phyloP scores from a whole-genome alignment of 1,284 basidiomycete genomes.

The Tetrapyrgos nigripes region DNA sequence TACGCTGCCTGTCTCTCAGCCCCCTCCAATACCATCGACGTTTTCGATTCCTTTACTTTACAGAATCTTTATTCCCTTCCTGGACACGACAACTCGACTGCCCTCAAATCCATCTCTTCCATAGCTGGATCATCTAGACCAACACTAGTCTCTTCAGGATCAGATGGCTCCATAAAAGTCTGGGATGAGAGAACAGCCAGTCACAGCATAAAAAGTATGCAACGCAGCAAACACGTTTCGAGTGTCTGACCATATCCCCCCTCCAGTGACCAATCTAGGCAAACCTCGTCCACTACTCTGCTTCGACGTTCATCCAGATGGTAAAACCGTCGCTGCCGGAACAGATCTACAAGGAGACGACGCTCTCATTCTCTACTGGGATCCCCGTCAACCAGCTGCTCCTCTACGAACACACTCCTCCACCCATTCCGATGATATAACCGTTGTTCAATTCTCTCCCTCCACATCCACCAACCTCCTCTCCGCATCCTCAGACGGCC shows the following conservation, averaged over 20 bases:
- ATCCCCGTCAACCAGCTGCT: constrained; percentile 56
- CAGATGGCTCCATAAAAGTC: constrained; percentile 66
- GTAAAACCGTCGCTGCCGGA: constrained; percentile 71
- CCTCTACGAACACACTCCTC: constrained; percentile 59
- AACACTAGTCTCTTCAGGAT: constrained; percentile 65
- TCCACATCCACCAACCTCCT: constrained; percentile 52
- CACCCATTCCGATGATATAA: constrained; percentile 83
- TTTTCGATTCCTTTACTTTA: constrained; percentile 66
- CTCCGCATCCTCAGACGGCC: constrained; percentile 76
- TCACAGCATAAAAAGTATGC: constrained; percentile 65
- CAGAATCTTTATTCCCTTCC: constrained; percentile 46
- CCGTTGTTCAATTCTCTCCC: constrained; percentile 62
- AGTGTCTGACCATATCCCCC: not conserved
- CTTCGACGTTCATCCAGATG: constrained; percentile 73
- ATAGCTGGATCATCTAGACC: constrained; percentile 34
- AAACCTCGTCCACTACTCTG: constrained; percentile 57
- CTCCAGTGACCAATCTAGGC: constrained; percentile 54
- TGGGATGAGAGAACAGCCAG: constrained; percentile 73
- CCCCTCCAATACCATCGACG: constrained; percentile 55
- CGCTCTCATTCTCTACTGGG: constrained; percentile 78
- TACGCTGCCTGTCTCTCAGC: constrained; percentile 19
- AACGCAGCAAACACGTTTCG: no score
- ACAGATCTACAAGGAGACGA: constrained; percentile 74
- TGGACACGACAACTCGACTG: constrained; percentile 61
- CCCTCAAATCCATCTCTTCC: constrained; percentile 46